These are phyloP conservation scores for Aspergillus avenaceus DNA, from an alignment of 495 filamentous ascomycete genomes.

Conservation along the genomic window DNA sequence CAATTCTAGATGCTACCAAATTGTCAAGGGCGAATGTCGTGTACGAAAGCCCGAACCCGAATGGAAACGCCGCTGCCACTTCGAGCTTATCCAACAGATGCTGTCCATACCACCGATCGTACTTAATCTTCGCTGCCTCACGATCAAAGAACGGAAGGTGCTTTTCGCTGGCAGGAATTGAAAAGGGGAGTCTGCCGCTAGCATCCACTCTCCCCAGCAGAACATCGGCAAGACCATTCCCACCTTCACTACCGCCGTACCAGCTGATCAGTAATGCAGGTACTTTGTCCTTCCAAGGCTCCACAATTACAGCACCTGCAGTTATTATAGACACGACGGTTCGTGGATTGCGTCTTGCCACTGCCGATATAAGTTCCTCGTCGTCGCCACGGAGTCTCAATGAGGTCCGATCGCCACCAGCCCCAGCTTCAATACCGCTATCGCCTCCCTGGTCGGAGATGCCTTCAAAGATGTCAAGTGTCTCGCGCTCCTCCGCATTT, in stretches of 20 bases:
- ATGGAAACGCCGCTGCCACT: conserved; percentile 11
- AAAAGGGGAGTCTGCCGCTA: conserved; percentile 10
- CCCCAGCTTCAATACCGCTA: conserved; percentile 3
- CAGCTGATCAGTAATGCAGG: conserved; percentile 17
- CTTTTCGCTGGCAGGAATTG: conserved; percentile 11
- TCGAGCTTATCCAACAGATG: conserved; percentile 14
- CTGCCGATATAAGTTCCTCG: conserved; percentile 49
- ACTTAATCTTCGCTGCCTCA: conserved; percentile 10
- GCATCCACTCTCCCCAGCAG: conserved; percentile 9
- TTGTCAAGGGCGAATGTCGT: conserved; percentile 49
- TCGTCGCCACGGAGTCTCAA: conserved; percentile 12
- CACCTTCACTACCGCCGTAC: conserved; percentile 15
- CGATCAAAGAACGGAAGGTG: conserved; percentile 19
- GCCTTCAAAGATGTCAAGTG: neutral
- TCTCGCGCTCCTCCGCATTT: neutral
- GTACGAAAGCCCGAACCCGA: conserved; percentile 71
- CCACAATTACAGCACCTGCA: conserved; percentile 15
- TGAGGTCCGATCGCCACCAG: conserved; percentile 15
- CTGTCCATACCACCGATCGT: conserved; percentile 18
- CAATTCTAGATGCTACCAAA: neutral
- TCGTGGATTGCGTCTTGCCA: conserved; percentile 41
- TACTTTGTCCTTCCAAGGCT: conserved; percentile 10
- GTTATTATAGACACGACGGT: conserved; percentile 14
- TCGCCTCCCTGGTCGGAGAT: neutral
- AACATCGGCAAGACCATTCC: conserved; percentile 10